phyloP scores from a whole-genome alignment of 2,329 filamentous ascomycete species.

The Helotiales sp. region DNA sequence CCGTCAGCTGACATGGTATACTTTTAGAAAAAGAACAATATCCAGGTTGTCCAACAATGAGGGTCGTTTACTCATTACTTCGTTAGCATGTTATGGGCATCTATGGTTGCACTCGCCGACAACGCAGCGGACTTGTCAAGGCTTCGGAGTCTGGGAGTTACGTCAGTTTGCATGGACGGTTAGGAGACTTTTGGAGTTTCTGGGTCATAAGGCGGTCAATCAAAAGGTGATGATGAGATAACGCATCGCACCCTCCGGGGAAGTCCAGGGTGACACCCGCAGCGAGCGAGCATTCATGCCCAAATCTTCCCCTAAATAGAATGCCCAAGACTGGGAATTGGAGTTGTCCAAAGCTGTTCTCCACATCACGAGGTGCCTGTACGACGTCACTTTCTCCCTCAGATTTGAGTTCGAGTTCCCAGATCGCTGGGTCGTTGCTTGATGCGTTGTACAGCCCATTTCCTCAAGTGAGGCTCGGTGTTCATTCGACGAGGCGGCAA shows the following conservation, averaged over 20 bases:
- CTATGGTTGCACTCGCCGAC: neutral
- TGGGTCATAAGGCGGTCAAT: conserved; percentile 37
- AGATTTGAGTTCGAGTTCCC: conserved; percentile 32
- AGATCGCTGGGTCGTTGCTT: conserved; percentile 34
- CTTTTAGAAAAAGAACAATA: conserved; percentile 83
- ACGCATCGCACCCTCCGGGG: conserved; percentile 21
- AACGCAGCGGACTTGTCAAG: neutral
- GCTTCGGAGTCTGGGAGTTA: conserved; percentile 29
- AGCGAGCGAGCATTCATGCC: conserved; percentile 22
- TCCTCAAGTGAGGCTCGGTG: conserved; percentile 37
- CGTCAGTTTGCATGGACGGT: conserved; percentile 31
- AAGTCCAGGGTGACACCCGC: conserved; percentile 35
- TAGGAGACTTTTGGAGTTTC: conserved; percentile 25
- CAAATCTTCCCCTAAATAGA: conserved; percentile 13
- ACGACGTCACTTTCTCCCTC: conserved; percentile 33
- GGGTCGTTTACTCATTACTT: conserved; percentile 11
- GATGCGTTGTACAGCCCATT: conserved; percentile 53
- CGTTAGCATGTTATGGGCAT: neutral
- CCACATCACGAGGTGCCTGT: conserved; percentile 31
- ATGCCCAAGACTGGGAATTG: conserved; percentile 10
- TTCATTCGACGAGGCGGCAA: conserved; percentile 36
- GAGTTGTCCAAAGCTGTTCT: conserved; percentile 19
- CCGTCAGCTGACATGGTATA: conserved; percentile 25
- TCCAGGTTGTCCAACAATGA: conserved; percentile 82
- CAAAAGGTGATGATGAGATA: conserved; percentile 16